Evolutionary conservation across 2,329 filamentous ascomycete genomes (phyloP).

Genomic region (Lecanicillium sp.): DNA sequence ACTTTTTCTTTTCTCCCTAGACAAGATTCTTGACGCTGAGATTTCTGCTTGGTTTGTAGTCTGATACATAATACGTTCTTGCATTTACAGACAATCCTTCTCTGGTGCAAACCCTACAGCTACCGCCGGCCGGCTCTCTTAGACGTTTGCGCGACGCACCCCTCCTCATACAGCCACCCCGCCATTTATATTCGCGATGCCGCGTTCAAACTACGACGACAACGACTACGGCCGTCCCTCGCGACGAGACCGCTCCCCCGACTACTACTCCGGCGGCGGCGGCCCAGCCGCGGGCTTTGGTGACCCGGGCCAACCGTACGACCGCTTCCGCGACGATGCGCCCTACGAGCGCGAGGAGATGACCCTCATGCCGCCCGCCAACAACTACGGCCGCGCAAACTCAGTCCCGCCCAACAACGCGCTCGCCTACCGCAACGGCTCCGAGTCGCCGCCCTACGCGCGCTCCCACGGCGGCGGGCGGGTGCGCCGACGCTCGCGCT

Average conservation of each 20-base stretch:
- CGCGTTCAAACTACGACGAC: conserved; percentile 17
- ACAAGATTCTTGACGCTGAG: neutral
- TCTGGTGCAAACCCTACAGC: too few relatives aligned
- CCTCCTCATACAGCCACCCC: neutral
- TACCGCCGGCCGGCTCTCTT: too few relatives aligned
- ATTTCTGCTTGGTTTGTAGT: neutral
- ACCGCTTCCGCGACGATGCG: conserved; percentile 22
- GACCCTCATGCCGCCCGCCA: conserved; percentile 22
- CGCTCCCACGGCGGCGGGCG: conserved; percentile 1
- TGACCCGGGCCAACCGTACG: conserved; percentile 10
- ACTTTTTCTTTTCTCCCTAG: neutral
- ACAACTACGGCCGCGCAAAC: conserved; percentile 24
- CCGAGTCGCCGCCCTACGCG: conserved; percentile 17
- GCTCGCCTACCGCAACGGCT: conserved; percentile 23
- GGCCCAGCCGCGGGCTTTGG: conserved; percentile 13
- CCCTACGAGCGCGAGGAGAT: conserved; percentile 24
- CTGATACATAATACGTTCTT: neutral
- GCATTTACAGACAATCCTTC: too few relatives aligned
- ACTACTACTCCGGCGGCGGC: conserved; percentile 26
- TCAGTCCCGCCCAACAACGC: conserved; percentile 25
- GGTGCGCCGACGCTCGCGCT: conserved; percentile 19
- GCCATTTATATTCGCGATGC: neutral
- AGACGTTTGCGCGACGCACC: too few relatives aligned
- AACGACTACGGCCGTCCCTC: conserved; percentile 11
- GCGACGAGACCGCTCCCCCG: conserved; percentile 23